These are phyloP conservation scores for Pyrenophora tritici-repentis DNA, from an alignment of 2,329 filamentous ascomycete genomes.

Conservation along the genomic window DNA sequence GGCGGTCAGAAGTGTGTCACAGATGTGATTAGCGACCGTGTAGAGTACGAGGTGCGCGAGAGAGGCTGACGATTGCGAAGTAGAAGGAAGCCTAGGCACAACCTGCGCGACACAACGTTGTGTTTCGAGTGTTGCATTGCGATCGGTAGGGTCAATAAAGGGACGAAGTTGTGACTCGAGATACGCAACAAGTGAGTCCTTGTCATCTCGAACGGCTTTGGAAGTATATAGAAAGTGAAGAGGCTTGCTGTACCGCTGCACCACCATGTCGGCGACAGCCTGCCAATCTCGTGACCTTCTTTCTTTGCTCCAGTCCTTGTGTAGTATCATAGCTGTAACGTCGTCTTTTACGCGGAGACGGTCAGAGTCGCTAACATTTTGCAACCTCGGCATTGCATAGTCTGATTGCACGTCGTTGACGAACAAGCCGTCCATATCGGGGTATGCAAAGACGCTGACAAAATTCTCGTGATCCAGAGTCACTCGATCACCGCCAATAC, in stretches of 20 bases:
- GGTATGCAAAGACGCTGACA: slow-evolving; percentile 54
- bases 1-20: slow-evolving; percentile 39
- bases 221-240: slow-evolving; percentile 49
- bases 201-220: slow-evolving; percentile 21
- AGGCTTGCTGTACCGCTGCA: slow-evolving; percentile 64
- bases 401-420: slow-evolving; percentile 38
- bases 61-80: slow-evolving; percentile 13
- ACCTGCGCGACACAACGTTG: slow-evolving; percentile 56
- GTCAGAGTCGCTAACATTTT: slow-evolving; percentile 37
- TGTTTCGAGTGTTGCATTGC: slow-evolving; percentile 48
- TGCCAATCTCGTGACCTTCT: slow-evolving; percentile 63
- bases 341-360: slow-evolving; percentile 51
- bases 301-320: slow-evolving; percentile 22
- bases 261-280: slow-evolving; percentile 66
- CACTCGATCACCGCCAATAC: slow-evolving; percentile 52
- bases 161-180: slow-evolving; percentile 40
- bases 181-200: slow-evolving; percentile 31
- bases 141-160: slow-evolving; percentile 47
- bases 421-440: slow-evolving; percentile 47
- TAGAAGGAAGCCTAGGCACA: slow-evolving; percentile 26
- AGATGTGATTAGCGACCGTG: slow-evolving; percentile 39
- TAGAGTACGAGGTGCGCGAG: slow-evolving; percentile 41
- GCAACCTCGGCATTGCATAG: slow-evolving; percentile 47
- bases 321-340: slow-evolving; percentile 51
- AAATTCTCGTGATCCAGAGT: slow-evolving; percentile 56